Conservation (phyloP, 768 basidiomycete genomes). For the Boletellus ananiceps region DNA sequence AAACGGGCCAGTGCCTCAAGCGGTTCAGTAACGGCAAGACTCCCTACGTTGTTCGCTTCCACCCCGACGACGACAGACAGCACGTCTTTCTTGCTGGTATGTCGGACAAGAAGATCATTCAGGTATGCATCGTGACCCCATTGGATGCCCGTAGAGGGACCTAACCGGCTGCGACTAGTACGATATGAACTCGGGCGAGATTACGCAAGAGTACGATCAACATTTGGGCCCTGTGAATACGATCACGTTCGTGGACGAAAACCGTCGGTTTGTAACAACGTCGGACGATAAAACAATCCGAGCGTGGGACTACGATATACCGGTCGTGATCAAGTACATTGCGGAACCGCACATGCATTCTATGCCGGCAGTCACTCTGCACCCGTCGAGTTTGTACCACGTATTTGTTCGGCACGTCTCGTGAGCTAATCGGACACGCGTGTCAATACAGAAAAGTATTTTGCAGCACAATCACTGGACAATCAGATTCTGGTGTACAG, state of each 20-base stretch:
- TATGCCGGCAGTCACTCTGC: conserved; percentile 96
- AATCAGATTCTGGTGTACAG: conserved; percentile 98
- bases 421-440: no score
- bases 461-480: conserved; percentile 95
- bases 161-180: conserved; percentile 50
- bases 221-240: conserved; percentile 98
- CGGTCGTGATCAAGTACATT: conserved; percentile 99
- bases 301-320: conserved; percentile 99
- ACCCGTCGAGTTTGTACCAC: conserved; percentile 79
- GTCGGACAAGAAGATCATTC: conserved; percentile 99
- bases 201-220: conserved; percentile 97
- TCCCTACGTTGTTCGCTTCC: conserved; percentile 91
- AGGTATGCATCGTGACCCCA: conserved; percentile 48
- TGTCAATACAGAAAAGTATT: conserved; percentile 72
- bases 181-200: conserved; percentile 92
- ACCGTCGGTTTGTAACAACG: conserved; percentile 94
- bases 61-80: conserved; percentile 95
- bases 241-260: conserved; percentile 98
- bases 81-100: conserved; percentile 96
- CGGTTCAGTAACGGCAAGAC: conserved; percentile 98
- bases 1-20: conserved; percentile 95
- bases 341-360: conserved; percentile 99
- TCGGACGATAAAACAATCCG: conserved; percentile 99
- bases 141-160: neutral
- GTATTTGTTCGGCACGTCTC: conserved; percentile 4